phyloP scores from a whole-genome alignment of 495 filamentous ascomycete genomes.

The Hypomontagnella submonticulosa region DNA sequence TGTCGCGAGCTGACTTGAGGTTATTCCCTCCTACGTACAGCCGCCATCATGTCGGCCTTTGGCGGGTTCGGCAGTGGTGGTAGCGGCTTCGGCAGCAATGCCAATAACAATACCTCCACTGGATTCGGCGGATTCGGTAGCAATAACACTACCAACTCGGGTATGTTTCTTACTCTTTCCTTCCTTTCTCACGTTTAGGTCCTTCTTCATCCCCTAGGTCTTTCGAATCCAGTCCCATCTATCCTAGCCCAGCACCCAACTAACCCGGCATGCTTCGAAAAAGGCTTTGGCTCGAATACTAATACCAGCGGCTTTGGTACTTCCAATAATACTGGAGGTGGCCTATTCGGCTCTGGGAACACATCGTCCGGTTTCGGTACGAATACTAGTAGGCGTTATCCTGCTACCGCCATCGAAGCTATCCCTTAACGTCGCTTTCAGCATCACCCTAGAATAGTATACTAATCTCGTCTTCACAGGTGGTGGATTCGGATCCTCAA shows the following conservation, averaged over 20 bases:
- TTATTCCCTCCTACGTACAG: slow-evolving; percentile 27
- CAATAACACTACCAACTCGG: slow-evolving; percentile 46
- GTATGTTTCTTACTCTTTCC: slow-evolving; percentile 38
- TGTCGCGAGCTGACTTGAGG: slow-evolving; percentile 23
- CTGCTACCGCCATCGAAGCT: slow-evolving; percentile 51
- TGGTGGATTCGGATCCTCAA: slow-evolving; percentile 48
- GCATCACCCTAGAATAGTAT: background rate
- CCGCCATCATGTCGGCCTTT: slow-evolving; percentile 59
- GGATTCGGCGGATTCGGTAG: slow-evolving; percentile 61
- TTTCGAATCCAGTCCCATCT: slow-evolving; percentile 10
- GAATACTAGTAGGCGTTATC: slow-evolving; percentile 58
- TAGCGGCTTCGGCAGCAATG: slow-evolving; percentile 59
- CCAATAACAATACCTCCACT: slow-evolving; percentile 64
- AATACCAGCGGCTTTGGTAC: slow-evolving; percentile 54
- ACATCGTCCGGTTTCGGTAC: slow-evolving; percentile 41
- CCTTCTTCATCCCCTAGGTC: slow-evolving; percentile 31
- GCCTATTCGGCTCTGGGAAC: slow-evolving; percentile 57
- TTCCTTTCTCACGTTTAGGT: slow-evolving; percentile 12
- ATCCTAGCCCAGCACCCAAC: slow-evolving; percentile 42
- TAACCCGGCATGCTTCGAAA: slow-evolving; percentile 50
- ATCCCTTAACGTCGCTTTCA: background rate
- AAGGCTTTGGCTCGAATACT: slow-evolving; percentile 63
- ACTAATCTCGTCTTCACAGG: slow-evolving; percentile 41
- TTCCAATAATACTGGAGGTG: slow-evolving; percentile 48
- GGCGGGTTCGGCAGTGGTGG: slow-evolving; percentile 48